Percentiles rank a stretch among this genome's conserved stretches.
Conservation (phyloP, 2,329 filamentous ascomycete genomes). For the Penicillium sp. region DNA sequence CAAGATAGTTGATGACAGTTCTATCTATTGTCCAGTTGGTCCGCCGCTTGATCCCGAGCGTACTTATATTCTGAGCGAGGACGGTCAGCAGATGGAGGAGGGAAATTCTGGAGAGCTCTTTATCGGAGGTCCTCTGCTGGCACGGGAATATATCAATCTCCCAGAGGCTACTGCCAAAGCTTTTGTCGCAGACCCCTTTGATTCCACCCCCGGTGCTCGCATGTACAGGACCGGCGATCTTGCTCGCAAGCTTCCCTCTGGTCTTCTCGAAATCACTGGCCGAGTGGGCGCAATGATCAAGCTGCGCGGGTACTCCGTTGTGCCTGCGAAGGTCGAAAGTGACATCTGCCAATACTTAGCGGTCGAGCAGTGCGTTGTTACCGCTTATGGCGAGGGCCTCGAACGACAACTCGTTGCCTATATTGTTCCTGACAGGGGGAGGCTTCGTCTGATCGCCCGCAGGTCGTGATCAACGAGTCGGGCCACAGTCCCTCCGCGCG, state of each 20-base stretch:
- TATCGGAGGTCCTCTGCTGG: conserved; percentile 68
- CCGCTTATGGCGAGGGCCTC: conserved; percentile 70
- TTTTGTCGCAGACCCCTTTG: conserved; percentile 65
- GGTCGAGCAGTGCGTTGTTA: conserved; percentile 67
- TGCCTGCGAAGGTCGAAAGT: conserved; percentile 72
- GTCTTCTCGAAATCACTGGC: conserved; percentile 70
- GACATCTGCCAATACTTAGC: conserved; percentile 66
- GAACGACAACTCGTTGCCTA: conserved; percentile 74
- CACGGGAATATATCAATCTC: conserved; percentile 74
- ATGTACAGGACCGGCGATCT: conserved; percentile 75
- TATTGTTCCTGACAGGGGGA: conserved; percentile 64
- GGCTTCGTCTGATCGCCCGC: conserved; percentile 52
- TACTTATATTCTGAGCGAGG: conserved; percentile 69
- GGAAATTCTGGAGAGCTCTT: conserved; percentile 70
- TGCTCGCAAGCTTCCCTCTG: conserved; percentile 63
- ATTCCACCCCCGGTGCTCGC: conserved; percentile 55
- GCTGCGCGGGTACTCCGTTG: conserved; percentile 72
- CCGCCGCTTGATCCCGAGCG: conserved; percentile 64
- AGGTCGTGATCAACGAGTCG: conserved; percentile 63
- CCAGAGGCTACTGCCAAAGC: conserved; percentile 71
- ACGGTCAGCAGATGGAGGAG: conserved; percentile 58
- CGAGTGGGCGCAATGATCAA: conserved; percentile 78
- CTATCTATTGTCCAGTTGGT: conserved; percentile 69
- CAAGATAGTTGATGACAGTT: conserved; percentile 62
- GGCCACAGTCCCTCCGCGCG: conserved; percentile 69